Conservation (phyloP, 1,139 yeast genomes). For the Taiozyma sp. region DNA sequence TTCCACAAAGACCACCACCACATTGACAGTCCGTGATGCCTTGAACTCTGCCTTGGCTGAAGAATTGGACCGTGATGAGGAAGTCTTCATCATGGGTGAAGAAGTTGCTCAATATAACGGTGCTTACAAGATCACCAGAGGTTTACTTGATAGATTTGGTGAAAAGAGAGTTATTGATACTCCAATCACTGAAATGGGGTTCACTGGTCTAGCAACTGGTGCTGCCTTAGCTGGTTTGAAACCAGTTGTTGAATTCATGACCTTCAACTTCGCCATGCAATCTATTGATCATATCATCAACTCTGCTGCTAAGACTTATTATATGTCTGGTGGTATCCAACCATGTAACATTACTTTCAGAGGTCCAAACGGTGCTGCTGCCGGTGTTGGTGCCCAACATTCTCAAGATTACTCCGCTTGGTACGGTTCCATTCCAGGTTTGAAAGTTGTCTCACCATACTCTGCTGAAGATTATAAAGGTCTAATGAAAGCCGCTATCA, state of each 20-base stretch:
- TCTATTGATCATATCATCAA: slow-evolving; percentile 97
- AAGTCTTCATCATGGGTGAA: slow-evolving; percentile 95
- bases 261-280: slow-evolving; percentile 99
- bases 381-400: slow-evolving; percentile 99
- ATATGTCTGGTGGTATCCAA: slow-evolving; percentile 99
- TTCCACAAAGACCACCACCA: slow-evolving; percentile 48
- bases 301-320: slow-evolving; percentile 97
- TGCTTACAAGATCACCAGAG: slow-evolving; percentile 96
- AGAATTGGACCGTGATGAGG: slow-evolving; percentile 94
- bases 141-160: slow-evolving; percentile 93
- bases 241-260: slow-evolving; percentile 98
- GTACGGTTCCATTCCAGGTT: slow-evolving; percentile 98
- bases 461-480: slow-evolving; percentile 97
- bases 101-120: slow-evolving; percentile 99
- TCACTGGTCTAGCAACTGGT: slow-evolving; percentile 96
- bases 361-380: slow-evolving; percentile 99
- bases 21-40: slow-evolving; percentile 95
- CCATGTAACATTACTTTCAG: slow-evolving; percentile 96
- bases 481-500: slow-evolving; percentile 87
- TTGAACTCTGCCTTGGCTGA: slow-evolving; percentile 93
- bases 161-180: slow-evolving; percentile 96
- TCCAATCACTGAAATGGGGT: slow-evolving; percentile 99
- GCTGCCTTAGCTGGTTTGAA: slow-evolving; percentile 95
- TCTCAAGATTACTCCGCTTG: slow-evolving; percentile 97
- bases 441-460: slow-evolving; percentile 93